Evolutionary conservation across 1,284 basidiomycete species (phyloP), one percentile per base, ranked within the genome.

Genomic region (Fereydounia khargensis): DNA sequence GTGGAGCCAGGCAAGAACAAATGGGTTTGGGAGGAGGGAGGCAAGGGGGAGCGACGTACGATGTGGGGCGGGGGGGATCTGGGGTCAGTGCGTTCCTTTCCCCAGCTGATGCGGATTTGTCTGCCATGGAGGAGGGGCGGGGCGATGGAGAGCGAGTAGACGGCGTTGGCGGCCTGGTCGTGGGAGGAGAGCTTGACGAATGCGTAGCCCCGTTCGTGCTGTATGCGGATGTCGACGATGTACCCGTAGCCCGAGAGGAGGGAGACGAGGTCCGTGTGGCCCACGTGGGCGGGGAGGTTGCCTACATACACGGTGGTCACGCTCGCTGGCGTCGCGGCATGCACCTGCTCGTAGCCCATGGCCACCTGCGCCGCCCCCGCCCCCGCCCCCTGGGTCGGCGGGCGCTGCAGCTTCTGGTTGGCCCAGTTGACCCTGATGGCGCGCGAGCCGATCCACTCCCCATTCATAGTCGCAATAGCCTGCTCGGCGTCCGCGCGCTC

Each of bases 361-460:
- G 89, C 88, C 39, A 24, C 16, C 27, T 17, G 3, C 17, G 25
- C 4, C 27, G 23, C 8, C 38, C 38, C 21, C 19, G 11, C 19
- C 38, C 38, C 11, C 27, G 24, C 24, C 28, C 24, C 25, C 21
- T 39, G 27, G 24, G n/a, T n/a, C n/a, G n/a, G n/a, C n/a, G n/a
- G n/a, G 10, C 49, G 64, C 78, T 91, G 88, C 19, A 90, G 95
- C 82, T 97, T 97, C 79, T 92, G 92, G 80, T 95, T 97, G 38
- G 94, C 94, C 94, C 94, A 99, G 80, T 99, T 98, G 78, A 98
- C 92, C 57, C 94, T 87, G 72, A 99, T 97, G 44, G 92, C 91
- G 55, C 95, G 85, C 35, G 89, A 89, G 39, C 94, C 94, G 32
- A 99, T 83, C 91, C 91, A 98, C 81, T 98, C 94, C 46, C 95